These are phyloP conservation scores for Pneumocystis sp. DNA, from an alignment of 1,139 yeast species.

Conservation along the genomic window DNA sequence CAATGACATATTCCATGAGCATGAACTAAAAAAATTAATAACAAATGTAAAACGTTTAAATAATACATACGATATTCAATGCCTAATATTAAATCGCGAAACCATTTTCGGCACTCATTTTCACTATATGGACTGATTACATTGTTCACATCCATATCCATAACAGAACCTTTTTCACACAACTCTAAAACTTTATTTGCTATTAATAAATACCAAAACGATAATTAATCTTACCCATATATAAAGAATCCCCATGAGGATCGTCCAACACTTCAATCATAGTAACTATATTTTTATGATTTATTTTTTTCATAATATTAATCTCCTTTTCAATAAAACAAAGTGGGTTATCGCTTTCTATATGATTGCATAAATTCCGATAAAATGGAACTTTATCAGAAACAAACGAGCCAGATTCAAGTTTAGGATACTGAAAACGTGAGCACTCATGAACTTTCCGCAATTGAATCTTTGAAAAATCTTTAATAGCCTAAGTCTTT, in stretches of 20 bases:
- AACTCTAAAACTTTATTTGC: slow-evolving; percentile 41
- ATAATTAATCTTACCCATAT: slow-evolving; percentile 27
- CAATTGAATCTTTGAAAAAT: neutral
- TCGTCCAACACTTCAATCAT: slow-evolving; percentile 70
- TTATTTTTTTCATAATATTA: slow-evolving; percentile 62
- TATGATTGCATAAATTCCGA: slow-evolving; percentile 17
- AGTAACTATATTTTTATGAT: slow-evolving; percentile 69
- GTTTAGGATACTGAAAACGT: neutral
- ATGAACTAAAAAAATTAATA: slow-evolving; percentile 37
- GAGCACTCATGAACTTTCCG: neutral
- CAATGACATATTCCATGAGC: slow-evolving; percentile 87
- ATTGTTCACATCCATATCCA: slow-evolving; percentile 36
- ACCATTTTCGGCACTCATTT: slow-evolving; percentile 31
- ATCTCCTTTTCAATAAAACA: slow-evolving; percentile 56
- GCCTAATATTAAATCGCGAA: slow-evolving; percentile 77
- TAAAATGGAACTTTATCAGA: neutral
- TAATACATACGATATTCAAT: slow-evolving; percentile 43
- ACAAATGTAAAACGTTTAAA: slow-evolving; percentile 19
- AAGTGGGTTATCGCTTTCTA: slow-evolving; percentile 20
- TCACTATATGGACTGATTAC: slow-evolving; percentile 31
- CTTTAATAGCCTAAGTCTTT: neutral
- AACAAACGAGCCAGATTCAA: neutral
- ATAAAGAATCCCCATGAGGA: slow-evolving; percentile 50
- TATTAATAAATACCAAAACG: neutral
- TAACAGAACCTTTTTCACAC: slow-evolving; percentile 38